Conservation (phyloP, 495 filamentous ascomycete species). For the Aspergillus incahuasiensis region DNA sequence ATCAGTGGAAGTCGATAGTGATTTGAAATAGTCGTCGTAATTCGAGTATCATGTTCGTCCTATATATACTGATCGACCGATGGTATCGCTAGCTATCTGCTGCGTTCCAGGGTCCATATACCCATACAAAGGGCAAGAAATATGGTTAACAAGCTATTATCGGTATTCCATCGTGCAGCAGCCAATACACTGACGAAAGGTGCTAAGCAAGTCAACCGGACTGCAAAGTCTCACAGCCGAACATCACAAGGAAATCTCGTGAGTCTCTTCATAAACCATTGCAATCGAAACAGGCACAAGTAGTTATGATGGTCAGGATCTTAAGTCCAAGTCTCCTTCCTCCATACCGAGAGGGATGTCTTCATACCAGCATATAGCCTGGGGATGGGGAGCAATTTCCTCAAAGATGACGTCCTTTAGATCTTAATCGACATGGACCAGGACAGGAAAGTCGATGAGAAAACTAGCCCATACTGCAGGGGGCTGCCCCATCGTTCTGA, state of each 20-base stretch:
- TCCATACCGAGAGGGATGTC: background rate
- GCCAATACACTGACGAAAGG: background rate
- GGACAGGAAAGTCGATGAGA: background rate
- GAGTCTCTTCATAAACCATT: background rate
- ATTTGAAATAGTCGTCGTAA: too few relatives aligned
- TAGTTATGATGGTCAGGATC: background rate
- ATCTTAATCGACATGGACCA: background rate
- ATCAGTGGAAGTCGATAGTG: too few relatives aligned
- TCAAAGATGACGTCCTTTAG: background rate
- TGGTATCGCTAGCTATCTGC: too few relatives aligned
- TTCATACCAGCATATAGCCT: background rate
- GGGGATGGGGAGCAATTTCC: background rate
- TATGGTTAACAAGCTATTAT: too few relatives aligned
- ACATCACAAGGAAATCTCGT: background rate
- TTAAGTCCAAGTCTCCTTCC: background rate
- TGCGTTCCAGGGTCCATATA: too few relatives aligned
- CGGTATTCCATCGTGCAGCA: too few relatives aligned
- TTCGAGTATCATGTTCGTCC: too few relatives aligned
- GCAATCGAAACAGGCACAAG: background rate
- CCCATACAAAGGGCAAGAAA: too few relatives aligned
- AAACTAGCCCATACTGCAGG: background rate
- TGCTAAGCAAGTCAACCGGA: background rate
- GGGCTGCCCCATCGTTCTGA: background rate
- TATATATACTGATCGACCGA: too few relatives aligned
- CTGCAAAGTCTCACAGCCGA: background rate